phyloP scores from a whole-genome alignment of 345 rosid genomes.

The Hirschfeldia incana region DNA sequence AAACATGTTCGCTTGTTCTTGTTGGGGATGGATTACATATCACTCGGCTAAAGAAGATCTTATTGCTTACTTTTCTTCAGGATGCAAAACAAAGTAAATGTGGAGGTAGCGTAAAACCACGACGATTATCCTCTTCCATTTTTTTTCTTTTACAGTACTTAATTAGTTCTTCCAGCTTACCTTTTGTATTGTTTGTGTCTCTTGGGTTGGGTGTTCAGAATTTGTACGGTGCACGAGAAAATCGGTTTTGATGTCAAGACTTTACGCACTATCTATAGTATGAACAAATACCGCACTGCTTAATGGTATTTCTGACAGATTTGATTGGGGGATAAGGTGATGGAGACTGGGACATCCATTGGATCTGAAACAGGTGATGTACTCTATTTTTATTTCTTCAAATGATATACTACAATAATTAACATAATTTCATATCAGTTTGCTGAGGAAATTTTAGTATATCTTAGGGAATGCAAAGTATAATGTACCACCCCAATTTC shows the following conservation, averaged over 20 bases:
- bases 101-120: neutral
- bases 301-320: constrained; percentile 84
- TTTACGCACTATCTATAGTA: constrained; percentile 63
- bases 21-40: too few species aligned
- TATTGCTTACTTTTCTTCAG: neutral
- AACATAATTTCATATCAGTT: neutral
- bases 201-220: constrained; percentile 50
- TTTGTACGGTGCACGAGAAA: constrained; percentile 95
- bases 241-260: constrained; percentile 74
- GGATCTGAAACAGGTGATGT: constrained; percentile 72
- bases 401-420: neutral
- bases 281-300: constrained; percentile 80
- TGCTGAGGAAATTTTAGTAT: neutral
- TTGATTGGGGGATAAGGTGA: constrained; percentile 80
- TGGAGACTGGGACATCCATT: constrained; percentile 64
- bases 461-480: constrained; percentile 48
- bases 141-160: neutral
- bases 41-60: neutral
- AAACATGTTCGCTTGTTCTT: too few species aligned
- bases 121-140: neutral
- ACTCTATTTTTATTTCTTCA: neutral
- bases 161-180: neutral
- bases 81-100: neutral
- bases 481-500: neutral
- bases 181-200: neutral